Evolutionary conservation across 169 alveolate species (phyloP), one percentile per base, ranked within the genome.

Genomic region (Ichthyophthirius multifiliis): DNA sequence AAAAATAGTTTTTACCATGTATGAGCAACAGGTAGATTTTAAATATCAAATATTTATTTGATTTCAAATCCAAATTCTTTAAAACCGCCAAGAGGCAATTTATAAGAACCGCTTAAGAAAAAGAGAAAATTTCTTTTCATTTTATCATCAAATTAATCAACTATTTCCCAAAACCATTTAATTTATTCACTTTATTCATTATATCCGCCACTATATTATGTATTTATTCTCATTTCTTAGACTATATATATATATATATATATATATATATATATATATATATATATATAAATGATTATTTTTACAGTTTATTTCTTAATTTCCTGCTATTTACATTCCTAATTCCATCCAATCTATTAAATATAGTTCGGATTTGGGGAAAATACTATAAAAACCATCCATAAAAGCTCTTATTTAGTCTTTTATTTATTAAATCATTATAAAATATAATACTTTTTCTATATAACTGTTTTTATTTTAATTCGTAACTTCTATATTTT

Each of bases 101-200:
- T 55, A 23, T 55, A 55, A 18, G 71, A 55, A 1, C 71, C 71
- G 13, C 43, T 27, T 55, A 55, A 55, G 31, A 55, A 55, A 39
- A 55, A 55, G 23, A 55, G 18, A 39, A 55, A 55, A 10, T 55
- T 55, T 55, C 71, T 55, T 27, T 55, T 55, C 71, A 55, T 55
- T 55, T 55, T 55, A 27, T 55, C 71, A 55, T 55, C 71, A 55
- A 55, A 55, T 2, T 34, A 27, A 34, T 27, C 31, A 20, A 55
- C 43, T 15, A 55, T 55, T 55, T 55, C 71, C 71, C 71, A 55
- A 23, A 55, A 55, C 71, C 71, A 55, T 27, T 55, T 27, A 20
- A 55, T 55, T 7, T 27, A 16, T 0, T 34, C 31, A 23, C 71
- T 55, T 18, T 27, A 27, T 55, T 55, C 71, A 27, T 39, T 55